Percentiles rank a stretch among this genome's conserved stretches.
phyloP scores from a whole-genome alignment of 768 basidiomycete species.

The Suillus alpinus region DNA sequence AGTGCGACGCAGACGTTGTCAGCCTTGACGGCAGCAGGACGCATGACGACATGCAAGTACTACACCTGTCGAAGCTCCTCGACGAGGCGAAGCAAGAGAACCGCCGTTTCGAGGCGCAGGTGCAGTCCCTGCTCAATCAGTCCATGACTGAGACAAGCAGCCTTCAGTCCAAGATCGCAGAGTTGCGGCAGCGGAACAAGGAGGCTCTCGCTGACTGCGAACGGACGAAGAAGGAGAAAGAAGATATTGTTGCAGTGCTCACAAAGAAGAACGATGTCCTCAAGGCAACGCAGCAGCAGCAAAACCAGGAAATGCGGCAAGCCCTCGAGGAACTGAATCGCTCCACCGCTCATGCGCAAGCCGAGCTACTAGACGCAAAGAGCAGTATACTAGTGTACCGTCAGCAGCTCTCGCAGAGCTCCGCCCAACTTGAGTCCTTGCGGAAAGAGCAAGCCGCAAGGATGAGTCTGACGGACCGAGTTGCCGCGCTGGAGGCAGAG shows the following conservation, averaged over 20 bases:
- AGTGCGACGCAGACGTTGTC: slow-evolving; percentile 7
- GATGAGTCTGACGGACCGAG: slow-evolving; percentile 4
- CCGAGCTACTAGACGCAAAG: slow-evolving; percentile 19
- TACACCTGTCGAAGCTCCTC: background rate
- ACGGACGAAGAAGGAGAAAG: slow-evolving; percentile 17
- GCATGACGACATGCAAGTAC: background rate
- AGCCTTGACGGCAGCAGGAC: slow-evolving; percentile 1
- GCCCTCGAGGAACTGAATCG: slow-evolving; percentile 26
- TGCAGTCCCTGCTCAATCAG: slow-evolving; percentile 3
- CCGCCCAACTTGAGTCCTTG: slow-evolving; percentile 18
- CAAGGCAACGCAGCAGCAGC: slow-evolving; percentile 11
- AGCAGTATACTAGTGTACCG: slow-evolving; percentile 19
- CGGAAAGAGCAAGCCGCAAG: slow-evolving; percentile 15
- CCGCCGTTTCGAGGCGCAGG: slow-evolving; percentile 1
- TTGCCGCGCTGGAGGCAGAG: slow-evolving; percentile 1
- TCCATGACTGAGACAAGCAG: slow-evolving; percentile 5
- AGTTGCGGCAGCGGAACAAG: slow-evolving; percentile 1
- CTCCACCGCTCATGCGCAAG: slow-evolving; percentile 17
- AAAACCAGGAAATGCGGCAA: slow-evolving; percentile 13
- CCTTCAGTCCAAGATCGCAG: slow-evolving; percentile 1
- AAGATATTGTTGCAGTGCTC: slow-evolving; percentile 13
- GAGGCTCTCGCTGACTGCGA: slow-evolving; percentile 10
- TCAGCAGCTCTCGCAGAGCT: slow-evolving; percentile 16
- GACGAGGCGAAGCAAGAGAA: slow-evolving; percentile 4
- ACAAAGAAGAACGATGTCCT: slow-evolving; percentile 23